Evolutionary conservation across 169 alveolate genomes (phyloP), one percentile per base, ranked within the genome.

Genomic region (Cystoisospora suis): DNA sequence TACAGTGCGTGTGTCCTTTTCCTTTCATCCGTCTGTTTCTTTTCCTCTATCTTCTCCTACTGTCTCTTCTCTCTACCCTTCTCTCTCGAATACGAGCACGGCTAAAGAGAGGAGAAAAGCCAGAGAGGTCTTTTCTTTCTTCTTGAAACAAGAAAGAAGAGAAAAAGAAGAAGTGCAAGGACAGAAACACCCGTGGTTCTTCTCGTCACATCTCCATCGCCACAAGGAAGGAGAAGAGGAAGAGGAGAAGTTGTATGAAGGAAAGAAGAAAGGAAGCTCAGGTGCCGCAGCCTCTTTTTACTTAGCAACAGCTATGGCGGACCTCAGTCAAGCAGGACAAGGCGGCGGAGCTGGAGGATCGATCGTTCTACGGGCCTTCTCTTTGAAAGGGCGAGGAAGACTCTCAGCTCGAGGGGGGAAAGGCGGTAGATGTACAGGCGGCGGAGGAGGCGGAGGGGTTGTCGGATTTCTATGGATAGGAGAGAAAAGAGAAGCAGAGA

Each of bases 311-410:
- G 77, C n/a, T 0, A 36, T 65, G 12, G 77, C 34, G 23, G 77
- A 65, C 34, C 77, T 20, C n/a, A 65, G 77, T 20, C 77, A 65
- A 20, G 77, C 77, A n/a, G 77, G 77, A 20, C 77, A 65, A 46
- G 93, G 93, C 0, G 93, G 93, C 3, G 93, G 93, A 0, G 93
- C 93, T 1, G 93, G 93, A 29, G 93, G 93, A 34, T 45, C 89
- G 45, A 86, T 89, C 27, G 58, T 89, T 47, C 32, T 89, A 27
- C 47, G 80, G 40, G 45, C 89, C 27, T 56, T n/a, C 3, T 46
- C 79, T 0, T 86, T 89, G 53, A 20, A 44, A 80, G 93, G 93
- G 69, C 32, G 38, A 23, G 93, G 93, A 34, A n/a, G 38, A 1
- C 29, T 89, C 45, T 46, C 86, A 0, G 93, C 93, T 15, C 75